Evolutionary conservation across 371 early-diverging fungal species (phyloP).

Genomic region (Modicella reniformis): DNA sequence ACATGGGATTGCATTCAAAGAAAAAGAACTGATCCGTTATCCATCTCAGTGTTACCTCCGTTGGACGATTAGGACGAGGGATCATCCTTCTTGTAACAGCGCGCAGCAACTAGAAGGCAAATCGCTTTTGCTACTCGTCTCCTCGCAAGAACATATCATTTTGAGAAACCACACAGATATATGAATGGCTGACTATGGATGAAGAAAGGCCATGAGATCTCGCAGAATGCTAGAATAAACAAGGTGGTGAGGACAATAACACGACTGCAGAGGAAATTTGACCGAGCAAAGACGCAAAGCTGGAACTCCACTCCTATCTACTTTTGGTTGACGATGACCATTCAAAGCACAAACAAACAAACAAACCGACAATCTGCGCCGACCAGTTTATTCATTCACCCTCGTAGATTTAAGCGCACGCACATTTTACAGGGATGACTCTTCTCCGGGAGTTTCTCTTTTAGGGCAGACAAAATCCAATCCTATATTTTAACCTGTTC

Average conservation of each 20-base stretch:
- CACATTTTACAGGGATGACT: constrained; percentile 11
- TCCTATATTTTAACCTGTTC: not conserved
- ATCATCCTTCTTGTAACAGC: too few species aligned
- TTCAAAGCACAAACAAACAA: not conserved
- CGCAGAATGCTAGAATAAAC: too few species aligned
- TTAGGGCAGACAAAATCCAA: not conserved
- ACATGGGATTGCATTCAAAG: not conserved
- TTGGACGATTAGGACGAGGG: too few species aligned
- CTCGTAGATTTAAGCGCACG: too few species aligned
- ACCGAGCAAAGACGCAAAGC: too few species aligned
- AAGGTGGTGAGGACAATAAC: too few species aligned
- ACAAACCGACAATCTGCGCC: not conserved
- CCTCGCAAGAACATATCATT: too few species aligned
- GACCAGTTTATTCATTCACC: constrained; percentile 1
- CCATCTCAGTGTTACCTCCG: not conserved
- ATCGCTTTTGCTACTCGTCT: constrained; percentile 17
- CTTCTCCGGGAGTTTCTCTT: constrained; percentile 12
- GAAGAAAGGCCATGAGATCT: too few species aligned
- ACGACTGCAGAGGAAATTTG: too few species aligned
- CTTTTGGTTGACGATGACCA: not conserved
- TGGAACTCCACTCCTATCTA: too few species aligned
- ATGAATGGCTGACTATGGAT: too few species aligned
- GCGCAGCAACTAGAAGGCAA: constrained; percentile 13
- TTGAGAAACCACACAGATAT: too few species aligned
- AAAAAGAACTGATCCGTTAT: not conserved